Conservation (phyloP, 2,329 filamentous ascomycete species). For the Aphanocladium album region DNA sequence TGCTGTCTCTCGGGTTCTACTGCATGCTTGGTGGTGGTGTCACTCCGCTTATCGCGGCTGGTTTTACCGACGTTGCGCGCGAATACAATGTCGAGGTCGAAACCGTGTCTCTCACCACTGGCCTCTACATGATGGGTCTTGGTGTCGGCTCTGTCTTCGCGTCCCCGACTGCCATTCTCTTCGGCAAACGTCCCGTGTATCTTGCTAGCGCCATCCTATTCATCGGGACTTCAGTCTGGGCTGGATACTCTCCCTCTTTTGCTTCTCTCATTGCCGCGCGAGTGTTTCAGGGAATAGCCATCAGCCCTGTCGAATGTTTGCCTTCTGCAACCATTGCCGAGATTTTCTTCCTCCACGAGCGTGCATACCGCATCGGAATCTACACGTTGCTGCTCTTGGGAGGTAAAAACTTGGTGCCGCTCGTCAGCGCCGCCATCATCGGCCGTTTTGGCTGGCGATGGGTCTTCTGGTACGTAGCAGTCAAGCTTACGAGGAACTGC, state of each 20-base stretch:
- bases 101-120: constrained; percentile 78
- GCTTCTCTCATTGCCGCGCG: constrained; percentile 73
- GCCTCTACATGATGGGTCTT: constrained; percentile 89
- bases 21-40: constrained; percentile 92
- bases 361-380: constrained; percentile 87
- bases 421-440: constrained; percentile 83
- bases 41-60: constrained; percentile 83
- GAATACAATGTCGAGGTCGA: constrained; percentile 62
- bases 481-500: neutral
- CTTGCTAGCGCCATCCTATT: constrained; percentile 74
- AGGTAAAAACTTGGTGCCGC: constrained; percentile 84
- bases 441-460: constrained; percentile 76
- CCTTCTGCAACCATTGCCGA: constrained; percentile 92
- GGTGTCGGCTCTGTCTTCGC: constrained; percentile 79
- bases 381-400: constrained; percentile 86
- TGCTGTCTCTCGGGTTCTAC: constrained; percentile 82
- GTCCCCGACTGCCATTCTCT: constrained; percentile 87
- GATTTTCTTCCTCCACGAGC: constrained; percentile 92
- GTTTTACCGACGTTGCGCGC: constrained; percentile 73
- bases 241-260: constrained; percentile 77
- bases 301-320: constrained; percentile 87
- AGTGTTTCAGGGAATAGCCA: constrained; percentile 80
- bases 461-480: constrained; percentile 68
- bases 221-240: constrained; percentile 73
- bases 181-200: constrained; percentile 87